Conservation (phyloP, 805 yeast species). For the Saccharomycopsis babjevae region DNA sequence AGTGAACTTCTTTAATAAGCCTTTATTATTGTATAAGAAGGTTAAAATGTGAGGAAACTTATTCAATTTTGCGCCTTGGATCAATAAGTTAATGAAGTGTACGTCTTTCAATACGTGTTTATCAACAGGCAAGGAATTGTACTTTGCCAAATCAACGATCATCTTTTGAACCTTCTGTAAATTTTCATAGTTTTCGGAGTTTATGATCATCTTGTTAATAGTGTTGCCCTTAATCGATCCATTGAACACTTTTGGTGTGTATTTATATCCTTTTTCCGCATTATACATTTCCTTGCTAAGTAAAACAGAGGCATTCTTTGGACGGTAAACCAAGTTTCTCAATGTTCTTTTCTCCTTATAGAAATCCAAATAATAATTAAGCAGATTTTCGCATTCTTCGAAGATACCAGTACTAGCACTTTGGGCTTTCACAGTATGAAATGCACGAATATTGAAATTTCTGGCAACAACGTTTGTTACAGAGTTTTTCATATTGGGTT, state of each 20-base stretch:
- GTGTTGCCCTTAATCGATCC: slow-evolving; percentile 22
- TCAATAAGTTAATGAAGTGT: slow-evolving; percentile 12
- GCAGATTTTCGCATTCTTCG: slow-evolving; percentile 12
- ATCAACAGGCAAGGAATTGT: neutral
- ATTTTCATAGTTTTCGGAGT: neutral
- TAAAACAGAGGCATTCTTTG: slow-evolving; percentile 29
- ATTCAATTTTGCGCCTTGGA: slow-evolving; percentile 11
- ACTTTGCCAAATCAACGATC: slow-evolving; percentile 4
- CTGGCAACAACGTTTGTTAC: neutral
- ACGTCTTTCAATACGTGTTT: slow-evolving; percentile 8
- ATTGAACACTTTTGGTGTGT: slow-evolving; percentile 26
- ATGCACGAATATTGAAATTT: neutral
- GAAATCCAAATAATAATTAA: slow-evolving; percentile 27
- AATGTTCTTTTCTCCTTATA: slow-evolving; percentile 26
- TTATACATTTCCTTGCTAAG: slow-evolving; percentile 32
- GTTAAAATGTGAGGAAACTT: slow-evolving; percentile 14
- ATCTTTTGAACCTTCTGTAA: slow-evolving; percentile 2
- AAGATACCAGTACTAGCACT: neutral
- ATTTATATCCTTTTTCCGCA: slow-evolving; percentile 25
- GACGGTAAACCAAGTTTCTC: slow-evolving; percentile 32
- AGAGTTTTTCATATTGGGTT: neutral
- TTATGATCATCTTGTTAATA: slow-evolving; percentile 8
- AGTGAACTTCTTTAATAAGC: neutral
- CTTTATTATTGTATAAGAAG: slow-evolving; percentile 7
- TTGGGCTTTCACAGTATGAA: neutral